phyloP scores from a whole-genome alignment of 192 early-diverging fungal genomes.

The Entophlyctis helioformis region DNA sequence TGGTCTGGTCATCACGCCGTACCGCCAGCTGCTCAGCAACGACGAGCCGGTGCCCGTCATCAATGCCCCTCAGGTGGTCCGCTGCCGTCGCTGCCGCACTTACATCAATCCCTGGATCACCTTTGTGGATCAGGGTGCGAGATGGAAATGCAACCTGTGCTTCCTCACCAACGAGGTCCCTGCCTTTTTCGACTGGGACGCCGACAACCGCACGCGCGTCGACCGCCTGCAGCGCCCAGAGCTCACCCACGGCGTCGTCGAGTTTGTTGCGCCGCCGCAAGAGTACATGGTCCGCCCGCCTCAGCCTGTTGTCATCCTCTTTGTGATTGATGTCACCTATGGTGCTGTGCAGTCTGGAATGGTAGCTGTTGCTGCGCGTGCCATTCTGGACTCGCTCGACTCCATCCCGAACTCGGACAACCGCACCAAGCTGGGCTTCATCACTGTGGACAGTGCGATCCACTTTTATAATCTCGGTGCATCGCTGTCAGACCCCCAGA shows the following conservation, averaged over 20 bases:
- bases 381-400: slow-evolving; percentile 74
- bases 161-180: slow-evolving; percentile 75
- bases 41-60: slow-evolving; percentile 81
- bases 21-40: slow-evolving; percentile 54
- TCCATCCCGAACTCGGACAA: slow-evolving; percentile 78
- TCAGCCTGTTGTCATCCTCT: slow-evolving; percentile 85
- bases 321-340: slow-evolving; percentile 90
- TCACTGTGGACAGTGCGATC: slow-evolving; percentile 77
- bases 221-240: slow-evolving; percentile 85
- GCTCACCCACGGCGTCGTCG: slow-evolving; percentile 78
- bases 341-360: slow-evolving; percentile 76
- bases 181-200: slow-evolving; percentile 43
- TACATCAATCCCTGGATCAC: slow-evolving; percentile 96
- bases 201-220: slow-evolving; percentile 59
- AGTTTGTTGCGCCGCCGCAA: slow-evolving; percentile 90
- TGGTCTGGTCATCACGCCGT: slow-evolving; percentile 84
- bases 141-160: slow-evolving; percentile 97
- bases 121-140: slow-evolving; percentile 89
- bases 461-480: slow-evolving; percentile 85
- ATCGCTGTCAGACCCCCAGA: slow-evolving; percentile 68
- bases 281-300: slow-evolving; percentile 99
- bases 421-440: slow-evolving; percentile 78
- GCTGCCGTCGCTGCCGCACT: slow-evolving; percentile 86
- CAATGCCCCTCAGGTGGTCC: slow-evolving; percentile 78
- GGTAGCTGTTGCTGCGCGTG: slow-evolving; percentile 64